Evolutionary conservation across 129 eudicot species (phyloP), one percentile per base, ranked within the genome.

Genomic region (Escallonia rubra): DNA sequence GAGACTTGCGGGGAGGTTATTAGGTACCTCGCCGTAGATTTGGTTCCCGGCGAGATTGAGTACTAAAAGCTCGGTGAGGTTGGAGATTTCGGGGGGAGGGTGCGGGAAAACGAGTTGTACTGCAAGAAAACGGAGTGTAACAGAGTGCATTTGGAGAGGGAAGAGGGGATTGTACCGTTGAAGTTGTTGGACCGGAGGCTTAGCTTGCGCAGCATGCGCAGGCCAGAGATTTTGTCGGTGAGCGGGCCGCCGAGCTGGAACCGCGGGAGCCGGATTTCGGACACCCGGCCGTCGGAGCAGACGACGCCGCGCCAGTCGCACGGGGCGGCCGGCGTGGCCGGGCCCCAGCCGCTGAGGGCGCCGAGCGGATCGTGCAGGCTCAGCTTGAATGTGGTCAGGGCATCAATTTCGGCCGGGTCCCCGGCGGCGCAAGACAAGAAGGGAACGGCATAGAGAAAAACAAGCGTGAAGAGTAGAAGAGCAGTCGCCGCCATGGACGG

Each of bases 221-320:
- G 44, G 73, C 73, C 69, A 47, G 78, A 71, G 0, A 88, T n/a
- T 15, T 78, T 65, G 4, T 63, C 63, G 42, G 83, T 47, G 13
- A 88, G 67, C 1, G 67, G 46, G n/a, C 96, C 96, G 51, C 77
- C 55, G 60, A 88, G 87, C 56, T 73, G 80, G 57, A 85, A 81
- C 3, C 74, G 75, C 5, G 96, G 96, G 9, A 88, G 82, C 6
- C 88, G 91, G 34, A 88, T 72, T 74, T 85, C 88, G 7, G 39
- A 65, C 63, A 85, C 91, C 5, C 45, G 77, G 65, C 79, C 64
- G 52, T 14, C n/a, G 68, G 66, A 64, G 80, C 96, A 88, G 6
- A 43, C 39, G 69, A 88, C 80, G 41, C 96, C 96, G 43, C 79
- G 91, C 96, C 96, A 88, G 82, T 85, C 89, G 72, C 96, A 88